These are phyloP conservation scores for Polytrichum commune DNA, from an alignment of 225 moss, liverwort and hornwort species.

Conservation along the genomic window DNA sequence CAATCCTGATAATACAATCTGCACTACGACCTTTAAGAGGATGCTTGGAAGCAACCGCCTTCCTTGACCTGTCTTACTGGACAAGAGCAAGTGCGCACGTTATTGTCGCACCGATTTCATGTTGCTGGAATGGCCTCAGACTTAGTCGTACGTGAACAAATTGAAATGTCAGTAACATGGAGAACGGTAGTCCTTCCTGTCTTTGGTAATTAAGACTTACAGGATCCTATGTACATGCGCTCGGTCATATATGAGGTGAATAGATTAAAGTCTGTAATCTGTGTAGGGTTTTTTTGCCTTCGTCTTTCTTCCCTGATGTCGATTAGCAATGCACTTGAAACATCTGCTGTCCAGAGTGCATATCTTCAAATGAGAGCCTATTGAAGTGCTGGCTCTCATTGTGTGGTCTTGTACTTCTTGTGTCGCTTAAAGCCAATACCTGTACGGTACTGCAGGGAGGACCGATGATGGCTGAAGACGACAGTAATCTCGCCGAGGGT, in stretches of 20 bases:
- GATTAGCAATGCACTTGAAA: neutral
- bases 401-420: neutral
- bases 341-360: neutral
- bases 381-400: neutral
- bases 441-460: conserved; percentile 33
- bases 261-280: neutral
- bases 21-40: neutral
- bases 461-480: conserved; percentile 47
- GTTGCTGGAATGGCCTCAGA: too few species aligned
- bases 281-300: neutral
- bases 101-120: too few species aligned
- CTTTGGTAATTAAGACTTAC: neutral
- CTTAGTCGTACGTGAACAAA: too few species aligned
- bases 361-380: neutral
- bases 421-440: neutral
- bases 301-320: neutral
- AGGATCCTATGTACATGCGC: too few species aligned
- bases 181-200: too few species aligned
- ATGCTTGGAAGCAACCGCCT: neutral
- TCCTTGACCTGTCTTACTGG: neutral
- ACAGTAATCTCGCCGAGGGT: conserved; percentile 35
- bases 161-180: too few species aligned
- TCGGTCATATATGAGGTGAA: too few species aligned
- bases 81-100: neutral
- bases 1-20: too few species aligned